These are phyloP conservation scores for Earliella scabrosa DNA, from an alignment of 1,284 basidiomycete species.

Conservation along the genomic window DNA sequence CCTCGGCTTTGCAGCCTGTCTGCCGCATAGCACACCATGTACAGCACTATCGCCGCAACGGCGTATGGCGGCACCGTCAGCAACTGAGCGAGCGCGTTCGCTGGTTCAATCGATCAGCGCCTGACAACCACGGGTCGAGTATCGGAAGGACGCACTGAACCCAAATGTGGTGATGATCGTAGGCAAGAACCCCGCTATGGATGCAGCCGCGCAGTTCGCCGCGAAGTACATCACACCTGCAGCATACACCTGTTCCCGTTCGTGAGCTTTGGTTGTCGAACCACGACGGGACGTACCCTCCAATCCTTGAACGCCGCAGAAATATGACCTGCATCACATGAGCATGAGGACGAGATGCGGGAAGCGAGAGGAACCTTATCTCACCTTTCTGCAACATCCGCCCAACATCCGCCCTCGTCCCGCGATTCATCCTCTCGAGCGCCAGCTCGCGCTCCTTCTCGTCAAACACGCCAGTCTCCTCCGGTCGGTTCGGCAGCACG, in stretches of 20 bases:
- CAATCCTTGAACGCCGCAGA: conserved; percentile 71
- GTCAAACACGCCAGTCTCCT: conserved; percentile 71
- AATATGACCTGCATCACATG: conserved; percentile 55
- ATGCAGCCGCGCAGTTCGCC: conserved; percentile 78
- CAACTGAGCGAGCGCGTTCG: conserved; percentile 61
- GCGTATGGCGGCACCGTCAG: conserved; percentile 85
- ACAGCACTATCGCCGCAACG: conserved; percentile 68
- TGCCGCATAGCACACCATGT: conserved; percentile 64
- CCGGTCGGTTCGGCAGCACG: conserved; percentile 78
- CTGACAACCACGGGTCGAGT: no score
- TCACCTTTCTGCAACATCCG: conserved; percentile 69
- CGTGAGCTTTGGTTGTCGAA: no score
- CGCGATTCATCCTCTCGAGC: conserved; percentile 74
- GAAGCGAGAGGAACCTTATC: not conserved
- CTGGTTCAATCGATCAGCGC: no score
- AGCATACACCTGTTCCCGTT: conserved; percentile 51
- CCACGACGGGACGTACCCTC: conserved; percentile 46
- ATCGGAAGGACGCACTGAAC: conserved; percentile 52
- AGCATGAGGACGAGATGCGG: not conserved
- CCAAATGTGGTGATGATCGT: conserved; percentile 81
- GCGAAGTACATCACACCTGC: conserved; percentile 78
- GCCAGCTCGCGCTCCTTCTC: conserved; percentile 77
- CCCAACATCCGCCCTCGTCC: conserved; percentile 67
- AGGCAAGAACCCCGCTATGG: conserved; percentile 83
- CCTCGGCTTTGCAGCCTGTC: conserved; percentile 79